These are phyloP conservation scores for Lipomyces orientalis DNA, from an alignment of 805 yeast genomes.

Conservation along the genomic window DNA sequence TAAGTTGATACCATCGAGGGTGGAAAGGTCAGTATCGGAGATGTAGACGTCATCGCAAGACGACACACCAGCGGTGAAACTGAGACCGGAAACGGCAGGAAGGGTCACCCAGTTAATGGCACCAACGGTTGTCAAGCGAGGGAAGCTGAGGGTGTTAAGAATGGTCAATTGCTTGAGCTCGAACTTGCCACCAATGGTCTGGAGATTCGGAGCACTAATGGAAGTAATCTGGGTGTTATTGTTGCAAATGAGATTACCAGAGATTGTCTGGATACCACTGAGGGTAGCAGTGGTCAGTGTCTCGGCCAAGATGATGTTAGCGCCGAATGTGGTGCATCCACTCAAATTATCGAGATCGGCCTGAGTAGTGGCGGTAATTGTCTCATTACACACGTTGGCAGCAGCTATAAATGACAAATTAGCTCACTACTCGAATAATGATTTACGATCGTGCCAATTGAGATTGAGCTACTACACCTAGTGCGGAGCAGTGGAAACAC, in stretches of 20 bases:
- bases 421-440: background rate
- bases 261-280: slow-evolving; percentile 74
- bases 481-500: background rate
- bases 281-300: slow-evolving; percentile 59
- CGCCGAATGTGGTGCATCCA: slow-evolving; percentile 78
- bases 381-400: slow-evolving; percentile 28
- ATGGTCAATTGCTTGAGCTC: slow-evolving; percentile 66
- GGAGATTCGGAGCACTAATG: slow-evolving; percentile 79
- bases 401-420: background rate
- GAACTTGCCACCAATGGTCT: slow-evolving; percentile 75
- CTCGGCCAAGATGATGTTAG: slow-evolving; percentile 68
- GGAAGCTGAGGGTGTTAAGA: slow-evolving; percentile 71
- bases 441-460: background rate
- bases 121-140: slow-evolving; percentile 81
- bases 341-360: slow-evolving; percentile 74
- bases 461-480: background rate
- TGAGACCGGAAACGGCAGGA: slow-evolving; percentile 77
- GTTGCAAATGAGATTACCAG: slow-evolving; percentile 72
- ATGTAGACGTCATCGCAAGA: slow-evolving; percentile 68
- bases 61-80: slow-evolving; percentile 73
- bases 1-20: slow-evolving; percentile 50
- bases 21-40: slow-evolving; percentile 50
- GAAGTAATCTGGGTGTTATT: slow-evolving; percentile 68
- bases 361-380: slow-evolving; percentile 79
- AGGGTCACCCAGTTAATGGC: slow-evolving; percentile 78